A percentile compares a stretch with the other conserved stretches of the same genome.
phyloP scores from a whole-genome alignment of 345 rosid genomes.

The Nephelium lappaceum region DNA sequence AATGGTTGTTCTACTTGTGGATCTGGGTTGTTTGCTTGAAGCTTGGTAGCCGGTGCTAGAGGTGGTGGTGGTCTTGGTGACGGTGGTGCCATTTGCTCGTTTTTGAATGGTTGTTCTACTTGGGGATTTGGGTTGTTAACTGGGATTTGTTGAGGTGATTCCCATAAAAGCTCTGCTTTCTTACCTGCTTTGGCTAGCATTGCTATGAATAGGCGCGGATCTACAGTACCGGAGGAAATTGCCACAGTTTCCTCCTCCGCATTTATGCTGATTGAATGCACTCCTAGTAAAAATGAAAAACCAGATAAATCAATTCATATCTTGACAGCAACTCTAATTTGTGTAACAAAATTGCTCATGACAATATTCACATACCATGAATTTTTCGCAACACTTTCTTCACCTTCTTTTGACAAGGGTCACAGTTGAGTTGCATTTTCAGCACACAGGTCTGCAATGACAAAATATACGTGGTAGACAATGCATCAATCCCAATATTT shows the following conservation, averaged over 20 bases:
- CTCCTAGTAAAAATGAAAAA: background rate
- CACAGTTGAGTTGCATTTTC: slow-evolving; percentile 16
- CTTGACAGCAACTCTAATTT: no score
- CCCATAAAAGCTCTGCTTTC: background rate
- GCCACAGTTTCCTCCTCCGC: background rate
- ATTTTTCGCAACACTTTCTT: slow-evolving; percentile 13
- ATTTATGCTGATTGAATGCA: slow-evolving; percentile 1
- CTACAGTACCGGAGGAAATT: background rate
- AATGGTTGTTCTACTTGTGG: background rate
- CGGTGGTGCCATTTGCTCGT: background rate
- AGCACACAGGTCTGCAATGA: slow-evolving; percentile 11
- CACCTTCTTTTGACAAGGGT: background rate
- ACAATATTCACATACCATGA: slow-evolving; percentile 4
- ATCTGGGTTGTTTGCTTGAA: background rate
- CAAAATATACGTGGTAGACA: background rate
- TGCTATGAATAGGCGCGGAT: background rate
- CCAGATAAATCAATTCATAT: background rate
- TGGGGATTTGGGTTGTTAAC: background rate
- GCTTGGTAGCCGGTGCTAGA: background rate
- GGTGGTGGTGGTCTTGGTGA: background rate
- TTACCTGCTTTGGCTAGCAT: background rate
- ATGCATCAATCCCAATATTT: background rate
- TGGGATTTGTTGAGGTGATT: background rate
- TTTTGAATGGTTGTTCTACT: background rate
- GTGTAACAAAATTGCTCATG: background rate